Evolutionary conservation across 805 yeast species (phyloP), one percentile per base, ranked within the genome.

Genomic region (Candida morakotiae): DNA sequence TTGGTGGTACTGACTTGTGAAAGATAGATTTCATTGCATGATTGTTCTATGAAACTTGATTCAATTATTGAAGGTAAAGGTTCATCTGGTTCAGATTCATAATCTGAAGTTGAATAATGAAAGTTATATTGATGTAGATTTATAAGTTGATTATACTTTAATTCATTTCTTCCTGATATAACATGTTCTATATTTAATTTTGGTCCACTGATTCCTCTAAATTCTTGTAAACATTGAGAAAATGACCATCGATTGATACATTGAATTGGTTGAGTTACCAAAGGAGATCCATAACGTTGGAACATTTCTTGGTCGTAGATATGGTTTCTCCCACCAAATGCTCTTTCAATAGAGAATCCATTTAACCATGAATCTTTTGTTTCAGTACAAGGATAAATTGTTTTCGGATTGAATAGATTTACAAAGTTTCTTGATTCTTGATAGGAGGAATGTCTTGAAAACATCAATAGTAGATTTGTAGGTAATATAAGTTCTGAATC

Each of bases 361-460:
- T 47, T 44, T 7, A 33, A 37, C 75, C 73, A 71, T 0, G 58
- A 46, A 1, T 43, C 25, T 7, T 27, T 32, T 1, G 64, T 56
- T 25, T 56, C 66, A n/a, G 57, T 58, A 32, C 71, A 64, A 0
- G 77, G 77, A 34, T 57, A 69, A 0, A 73, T 73, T 33, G 69
- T 69, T 9, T 38, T 45, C 0, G 75, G 73, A 8, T 41, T 49
- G 35, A 73, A 64, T 22, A 53, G 28, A 4, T 52, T 42, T 1
- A 73, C 47, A 9, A 73, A 61, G 8, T 56, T 38, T 13, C 52
- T 41, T 11, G 61, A 52, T 43, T 73, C 79, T 6, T 57, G 34
- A 39, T 60, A 73, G 2, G 77, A 69, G 1, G 77, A 69, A 41
- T 73, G 78, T 29, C 77, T 48, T 4, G 76, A 69, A 44, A 64